Evolutionary conservation across 306 rosid genomes (phyloP).

Genomic region (Bauhinia variegata): DNA sequence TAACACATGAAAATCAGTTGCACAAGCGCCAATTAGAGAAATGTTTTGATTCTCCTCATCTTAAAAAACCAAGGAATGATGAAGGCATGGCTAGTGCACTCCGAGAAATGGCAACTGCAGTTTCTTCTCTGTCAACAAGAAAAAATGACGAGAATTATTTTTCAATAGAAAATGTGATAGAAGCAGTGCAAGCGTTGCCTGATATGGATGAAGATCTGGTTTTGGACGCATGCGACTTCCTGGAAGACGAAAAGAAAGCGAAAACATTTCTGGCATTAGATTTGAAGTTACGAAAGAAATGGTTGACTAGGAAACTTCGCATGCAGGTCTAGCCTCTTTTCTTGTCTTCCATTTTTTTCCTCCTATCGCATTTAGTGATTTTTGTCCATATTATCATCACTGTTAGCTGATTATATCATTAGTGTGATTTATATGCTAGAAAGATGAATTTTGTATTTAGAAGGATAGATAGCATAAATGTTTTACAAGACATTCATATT

Average conservation of each 20-base stretch:
- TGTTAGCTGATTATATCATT: constrained; percentile 2
- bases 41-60: constrained; percentile 34
- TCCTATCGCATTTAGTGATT: constrained; percentile 12
- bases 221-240: constrained; percentile 75
- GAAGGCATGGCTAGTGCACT: constrained; percentile 63
- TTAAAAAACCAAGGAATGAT: constrained; percentile 48
- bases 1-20: constrained; percentile 40
- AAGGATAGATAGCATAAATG: background rate
- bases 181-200: constrained; percentile 77
- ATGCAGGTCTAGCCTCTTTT: constrained; percentile 36
- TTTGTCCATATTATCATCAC: constrained; percentile 7
- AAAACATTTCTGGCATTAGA: constrained; percentile 73
- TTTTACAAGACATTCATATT: background rate
- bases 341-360: background rate
- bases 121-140: constrained; percentile 56
- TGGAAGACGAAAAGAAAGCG: constrained; percentile 80
- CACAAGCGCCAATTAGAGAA: constrained; percentile 55
- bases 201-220: constrained; percentile 82
- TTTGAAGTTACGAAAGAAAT: constrained; percentile 63
- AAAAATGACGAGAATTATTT: constrained; percentile 47
- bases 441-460: background rate
- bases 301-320: constrained; percentile 77
- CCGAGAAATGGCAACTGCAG: constrained; percentile 64
- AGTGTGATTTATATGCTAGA: constrained; percentile 1
- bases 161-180: constrained; percentile 60